A percentile compares a stretch with the other conserved stretches of the same genome.
These are phyloP conservation scores for Prosopis cineraria DNA, from an alignment of 306 rosid genomes.

Conservation along the genomic window DNA sequence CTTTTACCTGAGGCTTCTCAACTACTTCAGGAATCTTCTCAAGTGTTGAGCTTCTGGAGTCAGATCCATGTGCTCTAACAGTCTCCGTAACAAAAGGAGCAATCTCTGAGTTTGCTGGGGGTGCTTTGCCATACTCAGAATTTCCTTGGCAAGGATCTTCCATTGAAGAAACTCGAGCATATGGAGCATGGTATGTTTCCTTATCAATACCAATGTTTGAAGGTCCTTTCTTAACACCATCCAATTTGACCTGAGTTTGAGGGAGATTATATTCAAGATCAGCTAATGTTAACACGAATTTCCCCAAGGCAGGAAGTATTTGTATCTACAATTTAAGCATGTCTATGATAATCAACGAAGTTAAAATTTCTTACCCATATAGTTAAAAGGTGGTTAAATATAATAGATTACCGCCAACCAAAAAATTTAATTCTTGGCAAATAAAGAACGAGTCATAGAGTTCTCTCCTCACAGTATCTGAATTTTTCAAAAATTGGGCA, in stretches of 20 bases:
- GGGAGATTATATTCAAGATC: conserved; percentile 24
- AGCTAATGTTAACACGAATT: conserved; percentile 22
- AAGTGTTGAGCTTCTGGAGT: conserved; percentile 59
- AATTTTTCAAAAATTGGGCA: neutral
- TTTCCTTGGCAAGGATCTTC: conserved; percentile 78
- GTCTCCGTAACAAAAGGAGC: conserved; percentile 48
- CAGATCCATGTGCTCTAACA: conserved; percentile 57
- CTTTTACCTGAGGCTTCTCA: conserved; percentile 79
- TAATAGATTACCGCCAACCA: conserved; percentile 5
- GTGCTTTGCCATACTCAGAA: conserved; percentile 67
- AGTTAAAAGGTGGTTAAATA: neutral
- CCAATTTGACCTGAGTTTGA: conserved; percentile 49
- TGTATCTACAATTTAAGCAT: conserved; percentile 7
- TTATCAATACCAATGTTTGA: conserved; percentile 41
- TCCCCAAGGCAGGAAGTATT: conserved; percentile 18
- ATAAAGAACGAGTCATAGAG: conserved; percentile 9
- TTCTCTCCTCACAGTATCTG: conserved; percentile 2
- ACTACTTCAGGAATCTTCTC: conserved; percentile 84
- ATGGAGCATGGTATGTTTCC: conserved; percentile 65
- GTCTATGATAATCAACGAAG: conserved; percentile 23
- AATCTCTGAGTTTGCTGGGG: conserved; percentile 51
- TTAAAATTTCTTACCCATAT: neutral
- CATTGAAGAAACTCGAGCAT: conserved; percentile 80
- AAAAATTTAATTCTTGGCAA: conserved; percentile 11
- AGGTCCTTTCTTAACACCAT: conserved; percentile 48